Conservation (phyloP, 495 filamentous ascomycete genomes). For the Achaetomiella virescens region DNA sequence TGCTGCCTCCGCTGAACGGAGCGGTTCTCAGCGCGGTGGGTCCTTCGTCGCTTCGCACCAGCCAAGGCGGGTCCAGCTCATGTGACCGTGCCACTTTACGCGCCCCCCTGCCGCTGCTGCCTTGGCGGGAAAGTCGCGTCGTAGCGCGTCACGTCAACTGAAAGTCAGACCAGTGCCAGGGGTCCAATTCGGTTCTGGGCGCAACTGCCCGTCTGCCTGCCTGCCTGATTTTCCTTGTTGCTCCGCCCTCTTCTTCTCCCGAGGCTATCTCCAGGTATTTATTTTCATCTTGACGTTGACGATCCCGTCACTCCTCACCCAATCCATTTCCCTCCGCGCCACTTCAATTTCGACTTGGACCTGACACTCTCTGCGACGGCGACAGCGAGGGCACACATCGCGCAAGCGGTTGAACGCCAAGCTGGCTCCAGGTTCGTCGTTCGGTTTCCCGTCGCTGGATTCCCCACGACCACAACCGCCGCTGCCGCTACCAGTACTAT, state of each 20-base stretch:
- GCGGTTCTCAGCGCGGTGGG: background rate
- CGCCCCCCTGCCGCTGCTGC: constrained; percentile 14
- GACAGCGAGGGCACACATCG: too few relatives aligned
- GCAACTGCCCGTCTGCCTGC: background rate
- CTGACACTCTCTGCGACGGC: too few relatives aligned
- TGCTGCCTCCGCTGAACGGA: background rate
- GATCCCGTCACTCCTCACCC: too few relatives aligned
- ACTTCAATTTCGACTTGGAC: background rate
- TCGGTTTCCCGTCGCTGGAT: background rate
- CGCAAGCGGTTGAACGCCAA: background rate
- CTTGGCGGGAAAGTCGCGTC: constrained; percentile 19
- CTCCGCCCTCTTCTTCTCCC: background rate
- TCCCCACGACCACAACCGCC: background rate
- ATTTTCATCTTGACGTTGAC: background rate
- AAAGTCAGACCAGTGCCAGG: background rate
- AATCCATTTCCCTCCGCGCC: too few relatives aligned
- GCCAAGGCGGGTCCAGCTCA: background rate
- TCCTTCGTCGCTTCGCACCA: background rate
- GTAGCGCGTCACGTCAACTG: constrained; percentile 16
- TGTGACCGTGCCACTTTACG: constrained; percentile 25
- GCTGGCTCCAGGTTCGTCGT: background rate
- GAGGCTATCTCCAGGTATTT: too few relatives aligned
- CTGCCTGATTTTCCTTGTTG: background rate
- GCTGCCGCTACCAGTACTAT: too few relatives aligned
- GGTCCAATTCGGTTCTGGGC: background rate